Evolutionary conservation across 1,284 basidiomycete species (phyloP), one percentile per base, ranked within the genome.

Genomic region (Gomphus sp.): DNA sequence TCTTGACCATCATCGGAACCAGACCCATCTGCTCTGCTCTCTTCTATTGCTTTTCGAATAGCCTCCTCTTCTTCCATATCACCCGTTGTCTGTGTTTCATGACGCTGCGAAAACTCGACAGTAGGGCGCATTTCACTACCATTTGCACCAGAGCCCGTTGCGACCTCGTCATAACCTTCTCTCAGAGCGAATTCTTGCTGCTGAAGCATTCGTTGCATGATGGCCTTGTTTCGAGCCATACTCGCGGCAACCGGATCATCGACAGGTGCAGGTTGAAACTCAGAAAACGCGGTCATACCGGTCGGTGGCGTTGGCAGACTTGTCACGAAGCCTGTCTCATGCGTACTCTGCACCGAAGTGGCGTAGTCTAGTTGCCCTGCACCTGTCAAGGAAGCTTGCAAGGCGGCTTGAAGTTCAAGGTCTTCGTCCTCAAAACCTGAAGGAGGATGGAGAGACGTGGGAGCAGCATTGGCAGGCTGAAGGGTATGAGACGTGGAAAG

Each of bases 401-500:
- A 72, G 1, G 90, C 93, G 6, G 84, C 85, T 68, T 95, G 91
- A 0, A 96, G 79, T 61, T 93, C 90, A 64, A 84, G 80, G 70
- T 96, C 93, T 69, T 94, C 93, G 64, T 91, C 85, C 63, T 90
- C 91, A 41, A 91, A 70, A 3, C 74, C 77, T 59, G 48, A 18
- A 8, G 33, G 39, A 7, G 52, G 41, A 37, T 34, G 49, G 28
- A 62, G 52, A 53, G 61, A 44, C 49, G 63, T 58, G 64, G 67
- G 47, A 59, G 65, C 47, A 33, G 62, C 16, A 16, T 44, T 31
- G 34, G 37, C n/a, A 48, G 47, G 39, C 60, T 50, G 33, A 62
- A 25, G 18, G 6, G n/a, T 9, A 11, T 14, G 62, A 28, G 59
- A 12, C 16, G 52, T 62, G 22, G 52, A 56, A 44, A 61, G 37